A percentile compares a stretch with the other conserved stretches of the same genome.
Conservation (phyloP, 2,329 filamentous ascomycete species). For the Nigrospora sphaerica region DNA sequence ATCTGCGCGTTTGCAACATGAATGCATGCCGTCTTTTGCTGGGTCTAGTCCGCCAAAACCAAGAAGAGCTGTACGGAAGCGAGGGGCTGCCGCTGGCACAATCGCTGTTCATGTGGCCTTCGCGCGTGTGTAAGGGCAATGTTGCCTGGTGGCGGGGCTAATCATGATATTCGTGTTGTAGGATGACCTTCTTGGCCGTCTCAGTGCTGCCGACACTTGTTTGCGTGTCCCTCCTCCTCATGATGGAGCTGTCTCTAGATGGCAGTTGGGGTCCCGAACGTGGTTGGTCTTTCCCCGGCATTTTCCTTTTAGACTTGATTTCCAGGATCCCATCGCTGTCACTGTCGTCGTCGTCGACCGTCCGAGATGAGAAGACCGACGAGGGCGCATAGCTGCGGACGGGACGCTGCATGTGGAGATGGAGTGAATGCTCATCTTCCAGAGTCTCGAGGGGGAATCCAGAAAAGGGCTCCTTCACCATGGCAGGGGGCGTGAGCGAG, state of each 20-base stretch:
- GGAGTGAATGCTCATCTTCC: conserved; percentile 17
- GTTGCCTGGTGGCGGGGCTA: too few species aligned
- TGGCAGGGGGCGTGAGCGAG: conserved; percentile 45
- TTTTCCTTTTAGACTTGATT: conserved; percentile 44
- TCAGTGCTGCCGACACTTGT: conserved; percentile 55
- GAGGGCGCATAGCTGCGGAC: conserved; percentile 9
- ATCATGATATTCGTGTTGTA: neutral
- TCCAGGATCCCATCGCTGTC: conserved; percentile 48
- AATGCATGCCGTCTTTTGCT: too few species aligned
- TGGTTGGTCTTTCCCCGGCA: conserved; percentile 17
- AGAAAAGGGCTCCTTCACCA: conserved; percentile 36
- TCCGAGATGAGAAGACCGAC: conserved; percentile 11
- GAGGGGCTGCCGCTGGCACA: too few species aligned
- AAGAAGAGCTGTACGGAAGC: too few species aligned
- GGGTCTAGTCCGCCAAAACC: too few species aligned
- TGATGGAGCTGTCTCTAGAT: conserved; percentile 23
- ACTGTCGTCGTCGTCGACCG: conserved; percentile 36
- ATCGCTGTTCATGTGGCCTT: too few species aligned
- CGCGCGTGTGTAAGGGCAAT: too few species aligned
- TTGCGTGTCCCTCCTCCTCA: conserved; percentile 50
- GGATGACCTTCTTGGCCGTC: conserved; percentile 51
- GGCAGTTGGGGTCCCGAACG: conserved; percentile 14
- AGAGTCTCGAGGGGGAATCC: conserved; percentile 39
- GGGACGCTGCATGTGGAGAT: conserved; percentile 1
- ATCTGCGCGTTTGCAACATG: too few species aligned